Evolutionary conservation across 208 protist genomes (phyloP), one percentile per base, ranked within the genome.

Genomic region (Polymyxa betae): DNA sequence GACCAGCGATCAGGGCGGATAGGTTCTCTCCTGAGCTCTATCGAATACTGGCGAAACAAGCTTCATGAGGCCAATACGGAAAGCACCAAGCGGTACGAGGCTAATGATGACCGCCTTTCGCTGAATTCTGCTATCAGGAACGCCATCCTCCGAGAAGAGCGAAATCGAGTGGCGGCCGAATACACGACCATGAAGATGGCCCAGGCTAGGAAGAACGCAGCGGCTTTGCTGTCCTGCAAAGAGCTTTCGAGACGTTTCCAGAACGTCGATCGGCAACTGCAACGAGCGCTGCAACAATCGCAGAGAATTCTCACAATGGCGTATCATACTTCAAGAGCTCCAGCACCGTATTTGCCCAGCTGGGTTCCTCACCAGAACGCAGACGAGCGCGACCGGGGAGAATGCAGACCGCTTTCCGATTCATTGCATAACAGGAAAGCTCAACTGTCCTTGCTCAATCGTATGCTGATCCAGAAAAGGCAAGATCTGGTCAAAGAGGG

Each of bases 101-200:
- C 5, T 60, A 5, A 24, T 60, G 49, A 60, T 60, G 5, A 29
- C 24, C 5, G 49, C 5, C 5, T 60, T 60, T 60, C 12, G n/a
- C n/a, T n/a, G n/a, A n/a, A n/a, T n/a, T 29, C 5, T 60, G 49
- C 5, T 60, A 60, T 43, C 5, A 35, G 72, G 54, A 82, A 82
- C n/a, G 16, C 16, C 35, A n/a, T 20, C n/a, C 72, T 82, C 12
- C 72, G 72, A 20, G 35, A 82, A 20, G 16, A 82, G n/a, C n/a
- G 72, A n/a, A 82, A 82, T n/a, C 5, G n/a, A n/a, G n/a, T 82
- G 16, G 72, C 72, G 16, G n/a, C 5, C 16, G 35, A 82, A n/a
- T 82, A 82, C n/a, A 40, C n/a, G n/a, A 43, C 72, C 16, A 5
- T 82, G 72, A 82, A 82, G 72, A n/a, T n/a, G 72, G n/a, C n/a